Base-by-base conservation (phyloP, 2,329 filamentous ascomycete genomes). In the Parafenestella ontariensis region DNA sequence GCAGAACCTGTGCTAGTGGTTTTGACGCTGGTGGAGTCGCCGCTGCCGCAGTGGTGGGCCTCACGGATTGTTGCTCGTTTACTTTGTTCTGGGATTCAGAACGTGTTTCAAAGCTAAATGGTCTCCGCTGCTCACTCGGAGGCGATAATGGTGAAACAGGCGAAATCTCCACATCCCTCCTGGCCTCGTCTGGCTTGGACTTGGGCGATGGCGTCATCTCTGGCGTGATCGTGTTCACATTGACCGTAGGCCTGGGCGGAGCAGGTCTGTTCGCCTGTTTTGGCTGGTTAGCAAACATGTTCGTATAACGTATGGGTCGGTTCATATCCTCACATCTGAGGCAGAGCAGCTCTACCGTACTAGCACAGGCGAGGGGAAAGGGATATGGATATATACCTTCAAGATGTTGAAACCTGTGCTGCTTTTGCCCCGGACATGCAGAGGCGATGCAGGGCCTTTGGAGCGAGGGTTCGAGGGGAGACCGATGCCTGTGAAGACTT, bases 381-480 rank as follows among this genome's bases (percentile, higher is more conserved):
- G 54, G 52, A 68, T 49, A 52, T 66, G 51, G 24, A 66, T 64
- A 64, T 66, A 58, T 70, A 75, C 72, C 64, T 74, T 72, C 58
- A 76, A 59, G 28, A 74, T 62, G 46, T 72, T 70, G 51, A 76
- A 74, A 28, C 72, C 70, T 13, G 73, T 74, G 52, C 67, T 74
- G 53, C 74, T 76, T 54, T 76, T 76, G 18, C 73, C 71, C 10
- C 71, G 70, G 33, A 59, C 49, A 45, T 75, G 73, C 48, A 70
- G 66, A 33, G 65, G 62, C 21, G 63, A 63, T 9, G 46, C 49
- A 31, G 52, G 67, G 28, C 51, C 55, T 49, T 62, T 66, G 39
- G 59, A 52, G 31, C 67, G 65, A n/a, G 71, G 70, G 39, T 71
- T 72, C 2, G 69, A 68, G 1, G 71, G 70, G 24, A 71, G 61